Evolutionary conservation across 116 monocot species (phyloP), one percentile per base, ranked within the genome.

Genomic region (Zostera marina): DNA sequence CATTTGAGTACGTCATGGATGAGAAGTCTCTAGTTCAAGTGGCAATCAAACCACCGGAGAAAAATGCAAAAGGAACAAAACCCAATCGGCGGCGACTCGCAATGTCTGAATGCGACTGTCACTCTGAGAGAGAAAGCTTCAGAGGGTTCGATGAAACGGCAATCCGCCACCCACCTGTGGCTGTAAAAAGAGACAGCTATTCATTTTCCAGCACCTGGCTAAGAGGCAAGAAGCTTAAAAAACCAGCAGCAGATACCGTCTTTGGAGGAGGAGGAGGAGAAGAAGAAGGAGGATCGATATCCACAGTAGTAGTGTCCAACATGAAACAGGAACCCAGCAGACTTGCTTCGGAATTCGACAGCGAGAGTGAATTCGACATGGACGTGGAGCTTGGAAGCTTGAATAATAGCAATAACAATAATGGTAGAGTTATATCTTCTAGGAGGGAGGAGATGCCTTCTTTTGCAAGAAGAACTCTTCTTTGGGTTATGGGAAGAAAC

Each of bases 1-100:
- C 83, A 0, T 77, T 77, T 21, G 88, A 88, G 73, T 88, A 88
- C 47, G 80, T 88, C 7, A 78, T 82, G 83, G 75, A 83, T 22
- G 83, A 79, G 65, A 63, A 53, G 3, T 74, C 77, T 7, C 32
- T 24, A 44, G 73, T 88, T 23, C 66, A 56, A 32, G 88, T 88
- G 25, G 51, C 80, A 2, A 69, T 83, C 23, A 69, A 68, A 38
- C 65, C 68, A 14, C 72, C 70, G 13, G 63, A 58, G 69, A 82
- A 79, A 67, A 84, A 71, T 40, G 48, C 49, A 0, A 0, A 41
- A 22, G 52, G 42, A 0, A 21, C 2, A 11, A 69, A 69, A 13
- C 64, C 59, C 26, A 39, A 67, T 11, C 61, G 72, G 3, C 60
- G 65, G 52, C 72, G 80, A 8, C 46, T 40, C 1, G 80, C 87